Base-by-base conservation (phyloP, 2,329 filamentous ascomycete species). In the Trichoderma sp. region DNA sequence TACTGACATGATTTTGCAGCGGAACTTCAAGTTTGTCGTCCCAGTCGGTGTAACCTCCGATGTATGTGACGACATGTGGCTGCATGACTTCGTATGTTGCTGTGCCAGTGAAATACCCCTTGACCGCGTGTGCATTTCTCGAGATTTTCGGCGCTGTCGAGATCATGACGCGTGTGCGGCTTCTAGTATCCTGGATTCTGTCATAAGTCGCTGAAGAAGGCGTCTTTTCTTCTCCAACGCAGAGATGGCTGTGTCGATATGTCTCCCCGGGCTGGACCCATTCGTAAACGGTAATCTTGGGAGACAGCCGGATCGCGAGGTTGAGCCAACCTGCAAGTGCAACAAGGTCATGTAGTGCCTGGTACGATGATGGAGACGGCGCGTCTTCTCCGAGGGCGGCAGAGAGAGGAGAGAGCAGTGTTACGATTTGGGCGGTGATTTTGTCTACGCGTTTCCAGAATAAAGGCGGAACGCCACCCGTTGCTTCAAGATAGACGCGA, bases 401-500 rank as follows among this genome's bases (percentile, higher is more conserved):
- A 62, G 78, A 77, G 2, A 76, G 64, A 5, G 78, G 79, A 3
- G 78, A 58, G 9, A 82, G 63, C 32, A 81, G 51, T 24, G 64
- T 61, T 28, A 77, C 57, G 18, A 76, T 75, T 53, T 74, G 75
- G 6, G 70, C 70, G 36, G 77, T 73, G 3, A 80, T 51, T 34
- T 74, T 75, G 63, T 81, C 80, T 4, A 82, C 79, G 26, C 77
- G 70, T 1, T 72, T 57, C 80, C 79, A 81, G 58, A 81, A 82
- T 0, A 71, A 58, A 5, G 75, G 74, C 6, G 80, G 78, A 1
- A 74, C 57, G 1, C 74, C 76, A 11, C 61, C 36, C 7, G 34
- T 73, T 32, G 58, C 58, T 26, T 72, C 57, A 11, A 82, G 76
- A 62, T 79, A 77, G 12, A 74, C 62, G 26, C 64, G 71, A 51